These are phyloP conservation scores for Filosporella fistucella DNA, from an alignment of 495 filamentous ascomycete genomes.

Conservation along the genomic window DNA sequence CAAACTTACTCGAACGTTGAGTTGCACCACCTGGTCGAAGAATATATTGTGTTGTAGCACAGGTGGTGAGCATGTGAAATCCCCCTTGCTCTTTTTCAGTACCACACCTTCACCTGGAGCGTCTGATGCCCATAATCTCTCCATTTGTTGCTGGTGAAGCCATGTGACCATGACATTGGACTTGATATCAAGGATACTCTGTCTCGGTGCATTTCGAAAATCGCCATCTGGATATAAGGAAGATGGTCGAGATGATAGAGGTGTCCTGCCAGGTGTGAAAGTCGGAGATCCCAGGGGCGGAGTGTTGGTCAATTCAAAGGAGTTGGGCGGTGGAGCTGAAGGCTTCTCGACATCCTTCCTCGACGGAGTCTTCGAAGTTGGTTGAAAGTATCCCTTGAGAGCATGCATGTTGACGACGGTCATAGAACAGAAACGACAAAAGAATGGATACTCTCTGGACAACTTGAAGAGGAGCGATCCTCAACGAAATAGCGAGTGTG, in stretches of 20 bases:
- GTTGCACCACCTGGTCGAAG: constrained; percentile 41
- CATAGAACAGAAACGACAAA: too few species aligned
- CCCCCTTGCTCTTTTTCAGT: constrained; percentile 48
- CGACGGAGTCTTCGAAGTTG: not conserved
- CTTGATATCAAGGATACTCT: constrained; percentile 47
- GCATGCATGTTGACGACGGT: constrained; percentile 4
- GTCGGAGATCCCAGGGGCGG: not conserved
- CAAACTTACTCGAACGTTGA: constrained; percentile 51
- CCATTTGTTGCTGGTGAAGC: constrained; percentile 55
- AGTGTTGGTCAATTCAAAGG: not conserved
- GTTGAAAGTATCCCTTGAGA: constrained; percentile 6
- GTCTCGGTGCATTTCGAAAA: constrained; percentile 32
- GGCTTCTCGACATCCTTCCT: not conserved
- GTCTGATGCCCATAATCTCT: constrained; percentile 52
- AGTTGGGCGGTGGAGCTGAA: not conserved
- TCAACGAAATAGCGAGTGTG: too few species aligned
- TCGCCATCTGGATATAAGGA: constrained; percentile 44
- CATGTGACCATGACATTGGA: constrained; percentile 56
- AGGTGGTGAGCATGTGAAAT: constrained; percentile 52
- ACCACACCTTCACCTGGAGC: constrained; percentile 55
- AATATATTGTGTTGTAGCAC: constrained; percentile 45
- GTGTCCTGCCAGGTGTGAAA: not conserved
- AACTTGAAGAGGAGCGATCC: too few species aligned
- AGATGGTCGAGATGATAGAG: constrained; percentile 2
- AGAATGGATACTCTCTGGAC: too few species aligned